Evolutionary conservation across 306 rosid genomes (phyloP), one percentile per base, ranked within the genome.

Genomic region (Prosopis cineraria): DNA sequence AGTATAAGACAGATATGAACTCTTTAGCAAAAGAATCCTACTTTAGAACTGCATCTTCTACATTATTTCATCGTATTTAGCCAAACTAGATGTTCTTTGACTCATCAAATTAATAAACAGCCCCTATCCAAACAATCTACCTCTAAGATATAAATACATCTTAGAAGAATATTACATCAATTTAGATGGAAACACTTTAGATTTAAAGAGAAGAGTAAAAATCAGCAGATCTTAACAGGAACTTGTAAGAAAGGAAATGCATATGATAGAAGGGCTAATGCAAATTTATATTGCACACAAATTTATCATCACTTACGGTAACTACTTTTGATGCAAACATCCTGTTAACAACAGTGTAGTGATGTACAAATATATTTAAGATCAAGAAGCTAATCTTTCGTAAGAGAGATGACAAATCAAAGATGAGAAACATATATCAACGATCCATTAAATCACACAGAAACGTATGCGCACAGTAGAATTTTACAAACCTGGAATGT

Each of bases 401-500:
- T 20, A 19, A 20, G 10, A 8, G 59, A 52, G 29, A 52, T 20
- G 59, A 52, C 27, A 52, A 81, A 64, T 36, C 58, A 75, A 59
- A 60, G 22, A 36, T 11, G 25, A 41, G 67, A 40, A 69, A 78
- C 34, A 69, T 2, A 27, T 14, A 53, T 37, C 20, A 68, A 77
- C 19, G 10, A 68, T 39, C 34, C 11, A 11, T 37, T 52, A 52
- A 48, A 68, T 43, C 25, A 44, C 70, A 70, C 17, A 73, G 62
- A 69, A 56, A 66, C 64, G 47, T 19, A 36, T 43, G 70, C 17
- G 8, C 48, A 65, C 43, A 27, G 33, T 34, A 66, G 43, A 65
- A 67, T 63, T 65, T 39, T 50, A 58, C 58, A 78, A 33, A 90
- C 97, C 96, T 88, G 91, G 79, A 95, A 95, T 10, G 95, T 85